Percentiles rank a stretch among this genome's conserved stretches.
Evolutionary conservation across 805 yeast species (phyloP).

Genomic region (Scheffersomyces ergatensis): DNA sequence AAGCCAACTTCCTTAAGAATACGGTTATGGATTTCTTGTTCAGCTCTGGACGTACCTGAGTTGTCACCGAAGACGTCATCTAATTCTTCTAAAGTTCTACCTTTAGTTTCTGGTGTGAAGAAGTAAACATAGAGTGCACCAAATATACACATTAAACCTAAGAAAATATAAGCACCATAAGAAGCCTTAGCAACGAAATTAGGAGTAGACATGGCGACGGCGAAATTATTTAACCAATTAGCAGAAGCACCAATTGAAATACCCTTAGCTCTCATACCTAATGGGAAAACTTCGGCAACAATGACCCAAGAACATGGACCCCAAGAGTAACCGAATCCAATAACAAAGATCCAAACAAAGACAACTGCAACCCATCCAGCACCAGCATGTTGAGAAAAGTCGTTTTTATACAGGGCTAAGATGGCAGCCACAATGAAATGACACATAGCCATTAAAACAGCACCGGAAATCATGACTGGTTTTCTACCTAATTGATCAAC

Average conservation of each 20-base stretch:
- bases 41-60: conserved; percentile 5
- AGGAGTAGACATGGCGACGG: conserved; percentile 37
- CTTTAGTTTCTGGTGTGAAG: conserved; percentile 75
- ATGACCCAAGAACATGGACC: conserved; percentile 36
- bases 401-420: conserved; percentile 10
- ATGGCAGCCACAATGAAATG: conserved; percentile 22
- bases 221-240: conserved; percentile 36
- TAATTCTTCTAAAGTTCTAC: conserved; percentile 70
- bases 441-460: conserved; percentile 27
- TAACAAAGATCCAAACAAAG: conserved; percentile 27
- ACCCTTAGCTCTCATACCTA: conserved; percentile 36
- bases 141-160: conserved; percentile 10
- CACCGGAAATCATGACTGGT: conserved; percentile 29
- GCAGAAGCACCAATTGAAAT: conserved; percentile 33
- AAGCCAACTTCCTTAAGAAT: conserved; percentile 7
- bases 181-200: conserved; percentile 21
- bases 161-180: conserved; percentile 23
- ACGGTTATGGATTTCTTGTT: conserved; percentile 5
- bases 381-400: conserved; percentile 9
- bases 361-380: conserved; percentile 32
- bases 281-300: conserved; percentile 36
- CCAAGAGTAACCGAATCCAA: conserved; percentile 27
- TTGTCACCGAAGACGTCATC: conserved; percentile 32
- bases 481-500: conserved; percentile 35
- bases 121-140: conserved; percentile 26